These are phyloP conservation scores for Heimioporus sp. DNA, from an alignment of 768 basidiomycete genomes.

Conservation along the genomic window DNA sequence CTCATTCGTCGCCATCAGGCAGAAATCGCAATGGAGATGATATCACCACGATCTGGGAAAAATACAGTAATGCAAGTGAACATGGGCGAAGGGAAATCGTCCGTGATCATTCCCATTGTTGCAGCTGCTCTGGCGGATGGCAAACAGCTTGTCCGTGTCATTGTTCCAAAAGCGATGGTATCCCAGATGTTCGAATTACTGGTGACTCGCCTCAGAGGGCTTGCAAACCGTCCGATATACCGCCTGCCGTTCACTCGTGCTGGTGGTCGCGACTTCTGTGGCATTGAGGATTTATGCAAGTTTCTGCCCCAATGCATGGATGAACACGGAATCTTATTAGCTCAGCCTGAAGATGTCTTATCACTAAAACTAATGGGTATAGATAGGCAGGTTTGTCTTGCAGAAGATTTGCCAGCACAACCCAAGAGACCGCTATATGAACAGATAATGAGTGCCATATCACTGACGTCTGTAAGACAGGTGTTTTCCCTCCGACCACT, in stretches of 20 bases:
- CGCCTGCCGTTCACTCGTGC: conserved; percentile 4
- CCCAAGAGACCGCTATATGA: not conserved
- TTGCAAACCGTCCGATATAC: not conserved
- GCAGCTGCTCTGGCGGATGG: no score
- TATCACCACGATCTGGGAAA: no score
- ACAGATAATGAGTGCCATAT: not conserved
- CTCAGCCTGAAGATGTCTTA: not conserved
- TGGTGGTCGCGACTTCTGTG: conserved; percentile 11
- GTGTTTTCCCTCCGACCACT: not conserved
- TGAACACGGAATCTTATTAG: not conserved
- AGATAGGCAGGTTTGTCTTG: conserved; percentile 8
- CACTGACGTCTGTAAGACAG: not conserved
- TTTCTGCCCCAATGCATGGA: conserved; percentile 33
- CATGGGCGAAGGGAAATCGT: no score
- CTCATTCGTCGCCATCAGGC: no score
- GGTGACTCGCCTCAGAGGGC: no score
- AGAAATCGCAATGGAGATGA: no score
- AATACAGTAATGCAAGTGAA: no score
- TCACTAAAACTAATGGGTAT: not conserved
- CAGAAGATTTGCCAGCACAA: conserved; percentile 14
- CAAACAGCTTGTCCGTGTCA: no score
- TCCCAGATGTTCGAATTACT: no score
- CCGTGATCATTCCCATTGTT: no score
- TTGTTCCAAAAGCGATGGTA: no score
- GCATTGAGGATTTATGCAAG: conserved; percentile 20